Conservation (phyloP, 768 basidiomycete species). For the Piloderma croceum region DNA sequence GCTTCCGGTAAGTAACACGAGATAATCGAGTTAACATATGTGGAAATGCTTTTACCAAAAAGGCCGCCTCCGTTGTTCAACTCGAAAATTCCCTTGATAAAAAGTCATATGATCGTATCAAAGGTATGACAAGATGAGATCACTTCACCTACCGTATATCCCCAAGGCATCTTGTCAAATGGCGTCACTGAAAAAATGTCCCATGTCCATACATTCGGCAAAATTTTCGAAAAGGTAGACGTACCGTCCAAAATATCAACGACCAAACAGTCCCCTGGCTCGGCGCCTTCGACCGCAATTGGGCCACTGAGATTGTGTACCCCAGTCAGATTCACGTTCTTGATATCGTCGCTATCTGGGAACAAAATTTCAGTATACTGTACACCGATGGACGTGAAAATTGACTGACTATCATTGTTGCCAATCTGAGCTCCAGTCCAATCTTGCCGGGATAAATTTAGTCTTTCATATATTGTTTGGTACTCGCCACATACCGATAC, state of each 20-base stretch:
- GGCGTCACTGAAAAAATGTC: constrained; percentile 41
- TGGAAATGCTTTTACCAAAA: constrained; percentile 42
- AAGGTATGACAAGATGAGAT: not conserved
- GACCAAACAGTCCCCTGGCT: constrained; percentile 74
- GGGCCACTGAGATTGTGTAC: constrained; percentile 77
- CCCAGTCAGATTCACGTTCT: constrained; percentile 56
- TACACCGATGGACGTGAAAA: not conserved
- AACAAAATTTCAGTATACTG: not conserved
- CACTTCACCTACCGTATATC: constrained; percentile 50
- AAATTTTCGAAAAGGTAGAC: constrained; percentile 3
- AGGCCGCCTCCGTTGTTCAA: constrained; percentile 67
- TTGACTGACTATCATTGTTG: constrained; percentile 58
- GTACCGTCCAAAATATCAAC: constrained; percentile 75
- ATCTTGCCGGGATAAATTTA: constrained; percentile 33
- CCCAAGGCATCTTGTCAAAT: constrained; percentile 78
- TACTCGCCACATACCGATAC: constrained; percentile 41
- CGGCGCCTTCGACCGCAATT: constrained; percentile 66
- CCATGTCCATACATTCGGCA: not conserved
- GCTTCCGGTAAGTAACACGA: not conserved
- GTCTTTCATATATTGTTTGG: constrained; percentile 3
- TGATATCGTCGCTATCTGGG: constrained; percentile 61
- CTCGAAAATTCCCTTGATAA: constrained; percentile 64
- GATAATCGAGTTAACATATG: not conserved
- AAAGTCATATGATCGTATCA: too few relatives aligned
- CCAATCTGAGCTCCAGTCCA: constrained; percentile 80